Base-by-base conservation (phyloP, 306 rosid genomes). In the Biancaea sappan region DNA sequence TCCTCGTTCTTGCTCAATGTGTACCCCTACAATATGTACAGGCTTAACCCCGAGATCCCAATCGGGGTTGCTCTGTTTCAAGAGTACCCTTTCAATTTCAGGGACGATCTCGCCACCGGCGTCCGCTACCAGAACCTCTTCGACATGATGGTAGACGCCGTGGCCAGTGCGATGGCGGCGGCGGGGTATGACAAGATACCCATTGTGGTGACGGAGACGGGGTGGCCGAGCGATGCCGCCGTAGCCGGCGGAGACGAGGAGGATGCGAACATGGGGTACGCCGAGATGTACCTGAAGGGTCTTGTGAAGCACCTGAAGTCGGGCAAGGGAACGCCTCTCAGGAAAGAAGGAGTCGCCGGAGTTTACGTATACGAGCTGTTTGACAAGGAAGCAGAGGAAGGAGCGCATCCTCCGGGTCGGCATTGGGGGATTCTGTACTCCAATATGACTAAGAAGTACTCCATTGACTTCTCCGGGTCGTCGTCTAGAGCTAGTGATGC, bases 1-100 rank as follows among this genome's bases (percentile, higher is more conserved):
- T 94, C 98, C 3, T 86, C 97, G 1, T 88, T 94, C 97, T 74
- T 94, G 84, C 71, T 94, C 82, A 86, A 84, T 28, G 57, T 94
- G 57, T 89, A 89, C 77, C 98, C 98, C 2, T 94, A 94, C 94
- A 87, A 91, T 7, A 70, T 91, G 62, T 94, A 86, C 88, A 76
- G 88, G 22, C 41, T 81, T 66, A 67, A 78, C 12, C 19, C 83
- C 11, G 96, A 87, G 77, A 94, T 94, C 4, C 96, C 97, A 0
- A 76, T 91, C 16, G 94, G 89, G 0, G 79, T 82, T 19, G 92
- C 98, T 21, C 85, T 94, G 19, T 94, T 94, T 32, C 92, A 89
- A 54, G 86, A 88, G 9, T 79, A 81, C 31, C 79, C 92, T 1
- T 94, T 91, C 79, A 87, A 84, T 19, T 94, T 91, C 88, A 87